Evolutionary conservation across 2,329 filamentous ascomycete genomes (phyloP).

Genomic region (Metarhizium brunneum): DNA sequence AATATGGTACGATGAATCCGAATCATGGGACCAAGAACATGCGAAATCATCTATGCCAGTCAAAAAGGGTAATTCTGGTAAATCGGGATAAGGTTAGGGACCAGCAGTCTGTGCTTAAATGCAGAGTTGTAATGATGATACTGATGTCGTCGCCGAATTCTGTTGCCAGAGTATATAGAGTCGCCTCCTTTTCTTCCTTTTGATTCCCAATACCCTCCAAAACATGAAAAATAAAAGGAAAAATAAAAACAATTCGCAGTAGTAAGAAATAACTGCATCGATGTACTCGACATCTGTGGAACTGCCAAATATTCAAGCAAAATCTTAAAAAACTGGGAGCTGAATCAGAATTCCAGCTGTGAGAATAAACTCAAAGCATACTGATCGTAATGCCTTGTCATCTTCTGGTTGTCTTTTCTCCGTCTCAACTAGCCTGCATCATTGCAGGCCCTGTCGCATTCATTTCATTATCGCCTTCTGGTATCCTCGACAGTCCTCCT

Average conservation of each 20-base stretch:
- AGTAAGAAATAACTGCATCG: background rate
- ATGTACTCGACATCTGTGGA: background rate
- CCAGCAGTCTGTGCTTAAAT: background rate
- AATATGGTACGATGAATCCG: background rate
- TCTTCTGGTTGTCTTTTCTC: background rate
- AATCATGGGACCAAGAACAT: background rate
- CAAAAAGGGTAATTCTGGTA: background rate
- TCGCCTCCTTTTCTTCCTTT: slow-evolving; percentile 13
- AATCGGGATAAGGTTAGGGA: slow-evolving; percentile 7
- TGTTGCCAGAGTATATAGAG: slow-evolving; percentile 23
- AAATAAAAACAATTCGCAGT: slow-evolving; percentile 2
- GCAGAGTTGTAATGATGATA: slow-evolving; percentile 1
- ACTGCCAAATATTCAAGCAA: background rate
- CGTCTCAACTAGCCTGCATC: slow-evolving; percentile 20
- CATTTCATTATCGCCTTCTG: slow-evolving; percentile 47
- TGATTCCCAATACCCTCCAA: background rate
- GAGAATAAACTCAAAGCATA: background rate
- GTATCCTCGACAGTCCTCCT: slow-evolving; percentile 44
- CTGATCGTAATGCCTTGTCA: background rate
- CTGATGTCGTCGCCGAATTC: slow-evolving; percentile 17
- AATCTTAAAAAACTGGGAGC: background rate
- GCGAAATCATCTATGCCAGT: background rate
- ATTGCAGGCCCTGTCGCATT: slow-evolving; percentile 15
- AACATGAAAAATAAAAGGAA: slow-evolving; percentile 6
- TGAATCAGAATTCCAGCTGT: background rate